Evolutionary conservation across 78 protist genomes (phyloP), one percentile per base, ranked within the genome.

Genomic region (Polysphondylium violaceum): DNA sequence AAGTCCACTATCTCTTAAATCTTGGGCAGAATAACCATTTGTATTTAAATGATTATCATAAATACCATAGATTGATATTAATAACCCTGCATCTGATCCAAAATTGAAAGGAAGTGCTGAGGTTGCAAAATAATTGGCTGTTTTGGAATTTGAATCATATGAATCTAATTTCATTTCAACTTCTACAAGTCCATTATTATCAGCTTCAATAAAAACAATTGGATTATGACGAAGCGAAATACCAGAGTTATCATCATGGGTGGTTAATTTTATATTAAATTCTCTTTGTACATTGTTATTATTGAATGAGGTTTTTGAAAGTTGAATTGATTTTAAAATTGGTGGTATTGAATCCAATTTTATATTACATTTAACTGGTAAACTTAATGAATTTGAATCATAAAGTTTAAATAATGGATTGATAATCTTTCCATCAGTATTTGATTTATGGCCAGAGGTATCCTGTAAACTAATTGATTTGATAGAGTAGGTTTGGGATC

Each of bases 31-130:
- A 16, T 61, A 61, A 29, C 69, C 69, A 29, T 61, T 61, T 16
- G 25, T 61, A 61, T 61, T 61, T 61, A 61, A 61, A 61, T 61
- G 69, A 33, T 61, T 61, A 61, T 61, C 69, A 61, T 61, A 61
- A 8, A 61, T 29, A 14, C 69, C 69, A 61, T 61, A 61, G 25
- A 61, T 17, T 11, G 40, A 23, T 33, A 61, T 29, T 33, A 7
- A 29, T 8, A 31, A 2, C 16, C 69, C 69, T 33, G 19, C 12
- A 33, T 61, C 43, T 0, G 69, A n/a, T 17, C 69, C 69, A 8
- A 29, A 9, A 23, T 16, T 61, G 11, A 9, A 61, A n/a, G 69
- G 69, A 23, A 61, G 6, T 29, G 0, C 17, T 33, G 69, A 33
- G 14, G 4, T 17, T 31, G 33, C 27, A 33, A 9, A 33, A 61